Base-by-base conservation (phyloP, 257 asterid genomes). In the Buddleja alternifolia region DNA sequence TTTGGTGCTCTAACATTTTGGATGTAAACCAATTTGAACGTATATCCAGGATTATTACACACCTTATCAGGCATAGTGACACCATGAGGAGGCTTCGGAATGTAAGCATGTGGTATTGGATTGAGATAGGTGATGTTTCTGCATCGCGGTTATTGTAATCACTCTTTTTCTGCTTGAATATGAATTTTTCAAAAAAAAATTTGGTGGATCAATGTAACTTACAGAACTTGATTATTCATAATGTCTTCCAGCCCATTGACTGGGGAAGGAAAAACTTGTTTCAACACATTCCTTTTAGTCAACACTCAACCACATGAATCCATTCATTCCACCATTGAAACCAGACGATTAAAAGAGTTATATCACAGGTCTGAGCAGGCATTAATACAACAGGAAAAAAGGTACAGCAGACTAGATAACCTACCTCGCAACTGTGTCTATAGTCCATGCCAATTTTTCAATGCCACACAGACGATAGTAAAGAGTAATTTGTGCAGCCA, bases 241-340 rank as follows among this genome's bases (percentile, higher is more conserved):
- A 89, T 79, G 78, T 84, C 87, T 61, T 71, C 83, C 73, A 79
- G 67, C 45, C 91, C 96, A 72, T 50, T 52, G 59, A 91, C 78
- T 60, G 95, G 92, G 74, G 95, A 81, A 67, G 88, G 78, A 72
- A 88, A 73, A 63, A 67, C 77, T 52, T 60, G 76, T 58, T 69
- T 81, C 76, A 71, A 67, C 59, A 76, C 78, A 81, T 94, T 94
- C 85, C 97, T 83, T 75, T 72, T 75, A 54, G 85, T 85, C 77
- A n/a, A n/a, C n/a, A n/a, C n/a, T n/a, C n/a, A 91, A 82, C 82
- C 90, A 83, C 77, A 91, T 58, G 80, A 78, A 91, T 72, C 97
- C 99, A 71, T 94, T 89, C 99, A 94, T 94, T 66, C 96, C 97
- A 59, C 84, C 87, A 70, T 96, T 94, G 88, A 72, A 72, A 71